Conservation (phyloP, 1,284 basidiomycete species). For the Takashimella koratensis region DNA sequence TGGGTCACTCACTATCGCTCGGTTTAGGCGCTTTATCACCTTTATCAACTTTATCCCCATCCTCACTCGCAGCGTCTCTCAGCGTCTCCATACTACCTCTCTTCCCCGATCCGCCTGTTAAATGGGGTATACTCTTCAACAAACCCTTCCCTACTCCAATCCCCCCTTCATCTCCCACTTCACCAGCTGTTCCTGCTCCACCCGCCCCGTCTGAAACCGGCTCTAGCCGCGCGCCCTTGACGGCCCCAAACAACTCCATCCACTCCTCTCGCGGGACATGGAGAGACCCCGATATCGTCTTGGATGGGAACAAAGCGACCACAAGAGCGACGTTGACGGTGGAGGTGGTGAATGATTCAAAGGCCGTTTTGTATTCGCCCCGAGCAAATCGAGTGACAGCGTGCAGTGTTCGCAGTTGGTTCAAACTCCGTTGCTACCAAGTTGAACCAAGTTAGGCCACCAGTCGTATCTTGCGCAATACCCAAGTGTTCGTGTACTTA, state of each 20-base stretch:
- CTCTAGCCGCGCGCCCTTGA: slow-evolving; percentile 47
- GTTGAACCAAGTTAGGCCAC: background rate
- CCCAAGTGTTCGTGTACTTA: too few species aligned
- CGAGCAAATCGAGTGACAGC: slow-evolving; percentile 71
- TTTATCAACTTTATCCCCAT: slow-evolving; percentile 18
- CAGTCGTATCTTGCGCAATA: background rate
- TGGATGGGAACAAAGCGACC: slow-evolving; percentile 75
- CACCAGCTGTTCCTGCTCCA: background rate
- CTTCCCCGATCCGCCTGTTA: slow-evolving; percentile 23
- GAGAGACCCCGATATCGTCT: slow-evolving; percentile 73
- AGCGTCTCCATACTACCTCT: slow-evolving; percentile 40
- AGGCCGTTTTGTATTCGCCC: slow-evolving; percentile 55
- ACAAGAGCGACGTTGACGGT: slow-evolving; percentile 93
- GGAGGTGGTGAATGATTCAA: slow-evolving; percentile 81
- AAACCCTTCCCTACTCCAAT: slow-evolving; percentile 17
- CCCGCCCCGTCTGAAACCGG: slow-evolving; percentile 10
- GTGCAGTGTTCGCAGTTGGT: slow-evolving; percentile 62
- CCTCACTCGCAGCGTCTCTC: slow-evolving; percentile 13
- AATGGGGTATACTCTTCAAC: slow-evolving; percentile 25
- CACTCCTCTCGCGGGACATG: slow-evolving; percentile 65
- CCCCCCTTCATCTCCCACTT: slow-evolving; percentile 6
- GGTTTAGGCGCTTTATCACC: background rate
- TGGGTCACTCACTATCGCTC: background rate
- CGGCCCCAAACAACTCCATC: slow-evolving; percentile 83
- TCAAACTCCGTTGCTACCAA: slow-evolving; percentile 42